Percentiles rank a stretch among this genome's conserved stretches.
phyloP scores from a whole-genome alignment of 495 filamentous ascomycete species.

The Aspergillus funiculosus region DNA sequence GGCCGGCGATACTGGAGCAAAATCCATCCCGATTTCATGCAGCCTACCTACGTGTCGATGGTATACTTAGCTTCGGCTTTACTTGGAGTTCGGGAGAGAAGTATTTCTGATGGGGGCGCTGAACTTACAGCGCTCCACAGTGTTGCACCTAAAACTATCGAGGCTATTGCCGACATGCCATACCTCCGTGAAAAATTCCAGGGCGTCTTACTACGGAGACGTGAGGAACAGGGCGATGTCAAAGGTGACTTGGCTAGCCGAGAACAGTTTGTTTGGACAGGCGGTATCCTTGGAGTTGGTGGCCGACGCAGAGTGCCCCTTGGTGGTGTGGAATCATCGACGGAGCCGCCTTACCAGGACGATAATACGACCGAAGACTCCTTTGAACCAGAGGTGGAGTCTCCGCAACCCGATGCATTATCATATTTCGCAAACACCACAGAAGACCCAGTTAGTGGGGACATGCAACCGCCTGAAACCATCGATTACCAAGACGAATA shows the following conservation, averaged over 20 bases:
- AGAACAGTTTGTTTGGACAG: slow-evolving; percentile 29
- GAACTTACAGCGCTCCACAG: slow-evolving; percentile 30
- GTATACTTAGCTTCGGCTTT: slow-evolving; percentile 48
- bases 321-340: neutral
- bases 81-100: slow-evolving; percentile 35
- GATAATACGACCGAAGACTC: neutral
- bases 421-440: neutral
- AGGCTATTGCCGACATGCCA: slow-evolving; percentile 51
- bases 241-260: neutral
- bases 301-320: slow-evolving; percentile 13
- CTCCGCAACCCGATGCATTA: neutral
- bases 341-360: neutral
- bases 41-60: slow-evolving; percentile 50
- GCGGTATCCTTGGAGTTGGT: slow-evolving; percentile 26
- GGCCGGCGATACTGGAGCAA: slow-evolving; percentile 32
- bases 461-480: slow-evolving; percentile 2
- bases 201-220: slow-evolving; percentile 32
- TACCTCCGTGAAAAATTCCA: slow-evolving; percentile 38
- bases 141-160: slow-evolving; percentile 46
- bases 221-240: slow-evolving; percentile 12
- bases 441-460: neutral
- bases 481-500: slow-evolving; percentile 21
- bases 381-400: neutral
- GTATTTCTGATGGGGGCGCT: slow-evolving; percentile 25
- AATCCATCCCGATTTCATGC: slow-evolving; percentile 35